phyloP scores from a whole-genome alignment of 2,329 filamentous ascomycete species.

The Chaetomiaceae sp. region DNA sequence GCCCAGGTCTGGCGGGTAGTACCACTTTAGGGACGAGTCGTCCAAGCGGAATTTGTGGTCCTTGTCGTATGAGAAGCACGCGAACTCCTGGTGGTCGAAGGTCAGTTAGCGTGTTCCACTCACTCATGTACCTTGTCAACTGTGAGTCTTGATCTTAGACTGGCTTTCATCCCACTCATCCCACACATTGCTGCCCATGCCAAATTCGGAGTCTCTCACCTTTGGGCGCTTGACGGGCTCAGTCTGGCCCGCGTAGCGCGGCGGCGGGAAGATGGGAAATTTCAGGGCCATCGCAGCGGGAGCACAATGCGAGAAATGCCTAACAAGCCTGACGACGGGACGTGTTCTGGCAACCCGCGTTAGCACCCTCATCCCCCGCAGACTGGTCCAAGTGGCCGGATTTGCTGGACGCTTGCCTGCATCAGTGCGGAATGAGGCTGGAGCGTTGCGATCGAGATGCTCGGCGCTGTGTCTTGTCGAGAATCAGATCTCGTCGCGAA shows the following conservation, averaged over 20 bases:
- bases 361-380: slow-evolving; percentile 11
- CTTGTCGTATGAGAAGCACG: slow-evolving; percentile 89
- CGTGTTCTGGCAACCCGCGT: neutral
- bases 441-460: slow-evolving; percentile 4
- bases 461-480: slow-evolving; percentile 4
- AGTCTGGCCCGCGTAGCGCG: slow-evolving; percentile 62
- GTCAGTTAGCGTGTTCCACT: neutral
- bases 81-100: slow-evolving; percentile 59
- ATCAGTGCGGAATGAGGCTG: slow-evolving; percentile 2
- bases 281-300: slow-evolving; percentile 12
- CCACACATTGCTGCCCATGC: neutral
- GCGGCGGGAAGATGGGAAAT: slow-evolving; percentile 66
- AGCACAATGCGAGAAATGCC: neutral
- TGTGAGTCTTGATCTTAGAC: neutral
- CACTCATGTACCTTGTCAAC: no score
- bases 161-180: no score
- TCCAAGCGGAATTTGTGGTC: slow-evolving; percentile 72
- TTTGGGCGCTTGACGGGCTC: slow-evolving; percentile 71
- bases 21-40: slow-evolving; percentile 78
- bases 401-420: slow-evolving; percentile 9
- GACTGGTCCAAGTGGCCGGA: slow-evolving; percentile 1
- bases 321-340: neutral
- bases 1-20: slow-evolving; percentile 70
- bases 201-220: slow-evolving; percentile 31
- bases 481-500: neutral